Conservation (phyloP, 345 rosid genomes). For the Pugionium dolabratum region DNA sequence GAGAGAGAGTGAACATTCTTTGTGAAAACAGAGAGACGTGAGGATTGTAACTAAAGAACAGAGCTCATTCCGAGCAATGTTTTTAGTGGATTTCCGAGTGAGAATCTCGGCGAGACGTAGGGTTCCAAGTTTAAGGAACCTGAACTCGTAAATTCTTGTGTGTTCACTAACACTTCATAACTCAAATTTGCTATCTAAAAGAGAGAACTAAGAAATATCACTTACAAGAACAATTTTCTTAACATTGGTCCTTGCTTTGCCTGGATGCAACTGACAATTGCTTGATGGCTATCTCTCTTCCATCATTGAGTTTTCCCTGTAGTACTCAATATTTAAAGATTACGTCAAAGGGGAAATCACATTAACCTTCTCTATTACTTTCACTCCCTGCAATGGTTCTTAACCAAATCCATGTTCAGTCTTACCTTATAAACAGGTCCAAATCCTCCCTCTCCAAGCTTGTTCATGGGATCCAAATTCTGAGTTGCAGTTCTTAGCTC, state of each 20-base stretch:
- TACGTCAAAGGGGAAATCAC: neutral
- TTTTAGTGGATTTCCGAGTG: too few relatives aligned
- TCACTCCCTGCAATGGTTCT: neutral
- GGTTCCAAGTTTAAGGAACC: too few relatives aligned
- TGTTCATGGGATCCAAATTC: conserved; percentile 55
- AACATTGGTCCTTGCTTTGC: conserved; percentile 56
- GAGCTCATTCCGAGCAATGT: too few relatives aligned
- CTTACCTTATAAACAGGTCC: conserved; percentile 70
- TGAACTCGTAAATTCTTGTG: too few relatives aligned
- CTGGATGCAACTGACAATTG: conserved; percentile 54
- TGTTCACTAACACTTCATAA: too few relatives aligned
- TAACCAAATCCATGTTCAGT: neutral
- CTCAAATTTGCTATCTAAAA: too few relatives aligned
- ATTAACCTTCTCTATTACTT: neutral
- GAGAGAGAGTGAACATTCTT: too few relatives aligned
- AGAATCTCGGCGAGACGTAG: too few relatives aligned
- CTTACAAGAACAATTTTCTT: too few relatives aligned
- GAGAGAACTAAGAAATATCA: too few relatives aligned
- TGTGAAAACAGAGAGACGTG: too few relatives aligned
- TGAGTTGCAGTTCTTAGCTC: conserved; percentile 63
- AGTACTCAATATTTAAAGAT: neutral
- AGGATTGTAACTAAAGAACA: too few relatives aligned
- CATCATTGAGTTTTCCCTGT: conserved; percentile 38
- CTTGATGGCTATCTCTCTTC: conserved; percentile 55
- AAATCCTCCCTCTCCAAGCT: conserved; percentile 77